Base-by-base conservation (phyloP, 148 eudicot species). In the Silene latifolia region DNA sequence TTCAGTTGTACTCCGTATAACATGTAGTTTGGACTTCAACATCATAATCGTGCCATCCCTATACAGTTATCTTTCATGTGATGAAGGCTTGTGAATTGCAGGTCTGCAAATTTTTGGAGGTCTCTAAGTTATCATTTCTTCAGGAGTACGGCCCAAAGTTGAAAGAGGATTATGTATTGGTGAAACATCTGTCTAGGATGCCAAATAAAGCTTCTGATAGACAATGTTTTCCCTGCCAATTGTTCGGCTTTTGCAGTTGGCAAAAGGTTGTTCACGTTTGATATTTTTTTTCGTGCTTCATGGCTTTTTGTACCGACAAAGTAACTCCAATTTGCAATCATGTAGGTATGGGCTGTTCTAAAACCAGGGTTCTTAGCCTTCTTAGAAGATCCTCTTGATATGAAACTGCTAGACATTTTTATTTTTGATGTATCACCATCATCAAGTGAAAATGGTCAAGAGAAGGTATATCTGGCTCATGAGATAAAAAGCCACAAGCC, bases 291-390 rank as follows among this genome's bases (percentile, higher is more conserved):
- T 7, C 18, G 46, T 21, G 13, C 0, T 66, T 67, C 42, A 53
- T 57, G 18, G 29, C 35, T 63, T 7, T 67, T 39, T 42, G 24
- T 59, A 24, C 67, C 23, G 71, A 12, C 48, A 63, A 69, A 69
- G 57, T 77, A 61, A 59, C 58, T 64, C 39, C 17, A 44, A n/a
- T 35, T 77, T 77, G 46, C 63, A 58, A 67, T 74, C 60, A 35
- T 72, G 69, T 74, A 85, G 88, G 88, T 82, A 29, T 85, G 88
- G 88, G 88, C 85, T 79, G 99, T 96, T 42, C 84, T 96, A 46
- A 96, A 92, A 84, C 98, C 99, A 82, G 99, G 99, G 70, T 96
- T 92, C 80, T 79, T 96, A 87, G 98, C 97, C 79, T 87, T 96
- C 68, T 85, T 96, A 54, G 93, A 88, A 86, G 93, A 90, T 81